phyloP scores from a whole-genome alignment of 441 rosid genomes.

The Aleurites moluccanus region DNA sequence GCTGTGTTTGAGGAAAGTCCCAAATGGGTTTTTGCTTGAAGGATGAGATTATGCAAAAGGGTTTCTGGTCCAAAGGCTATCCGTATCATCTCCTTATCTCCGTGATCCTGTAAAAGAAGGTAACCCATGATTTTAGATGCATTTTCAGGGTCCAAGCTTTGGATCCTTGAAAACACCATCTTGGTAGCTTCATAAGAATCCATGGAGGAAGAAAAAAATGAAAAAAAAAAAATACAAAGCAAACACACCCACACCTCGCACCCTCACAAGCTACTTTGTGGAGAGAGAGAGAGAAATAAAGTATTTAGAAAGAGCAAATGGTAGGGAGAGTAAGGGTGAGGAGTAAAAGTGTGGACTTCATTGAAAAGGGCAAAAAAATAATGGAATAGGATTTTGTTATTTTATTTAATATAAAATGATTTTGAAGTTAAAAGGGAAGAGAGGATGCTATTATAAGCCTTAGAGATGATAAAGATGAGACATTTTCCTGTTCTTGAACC shows the following conservation, averaged over 20 bases:
- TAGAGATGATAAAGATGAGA: neutral
- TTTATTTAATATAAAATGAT: conserved; percentile 24
- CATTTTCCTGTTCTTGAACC: neutral
- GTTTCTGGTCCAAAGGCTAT: conserved; percentile 90
- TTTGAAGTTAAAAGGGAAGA: conserved; percentile 16
- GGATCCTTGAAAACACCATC: conserved; percentile 80
- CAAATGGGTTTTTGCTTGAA: conserved; percentile 63
- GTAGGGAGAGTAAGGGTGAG: neutral
- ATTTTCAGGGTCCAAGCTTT: conserved; percentile 77
- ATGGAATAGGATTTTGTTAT: conserved; percentile 27
- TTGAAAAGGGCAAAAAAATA: conserved; percentile 31
- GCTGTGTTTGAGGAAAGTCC: conserved; percentile 39
- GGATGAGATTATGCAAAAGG: conserved; percentile 63
- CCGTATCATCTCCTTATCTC: conserved; percentile 93
- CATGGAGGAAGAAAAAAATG: conserved; percentile 38
- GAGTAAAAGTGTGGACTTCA: conserved; percentile 33
- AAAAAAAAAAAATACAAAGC: neutral
- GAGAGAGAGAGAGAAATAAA: neutral
- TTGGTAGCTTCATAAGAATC: conserved; percentile 91
- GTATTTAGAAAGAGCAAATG: neutral
- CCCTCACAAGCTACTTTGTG: neutral
- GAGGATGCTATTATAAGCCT: conserved; percentile 2
- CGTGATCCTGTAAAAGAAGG: conserved; percentile 80
- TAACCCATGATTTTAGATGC: conserved; percentile 96
- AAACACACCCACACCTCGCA: neutral